Percentiles rank a stretch among this genome's conserved stretches.
phyloP scores from a whole-genome alignment of 2,329 filamentous ascomycete species.

The Aspergillus sojae region DNA sequence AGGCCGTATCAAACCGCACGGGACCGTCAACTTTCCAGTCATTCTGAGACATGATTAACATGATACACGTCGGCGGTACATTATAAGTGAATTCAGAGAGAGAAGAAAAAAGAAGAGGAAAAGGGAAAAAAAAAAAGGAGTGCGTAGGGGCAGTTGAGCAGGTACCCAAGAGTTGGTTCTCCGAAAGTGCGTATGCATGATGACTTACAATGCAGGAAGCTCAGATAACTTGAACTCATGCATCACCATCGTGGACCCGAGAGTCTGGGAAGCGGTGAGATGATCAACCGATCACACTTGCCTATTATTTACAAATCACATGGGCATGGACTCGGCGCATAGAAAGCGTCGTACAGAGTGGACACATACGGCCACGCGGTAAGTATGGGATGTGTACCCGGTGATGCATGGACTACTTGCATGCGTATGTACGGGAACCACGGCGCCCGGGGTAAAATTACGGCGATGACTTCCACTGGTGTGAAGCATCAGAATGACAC shows the following conservation, averaged over 20 bases:
- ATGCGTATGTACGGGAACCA: constrained; percentile 2
- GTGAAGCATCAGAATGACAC: background rate
- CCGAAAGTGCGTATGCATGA: constrained; percentile 2
- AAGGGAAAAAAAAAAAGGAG: background rate
- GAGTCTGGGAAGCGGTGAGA: constrained; percentile 23
- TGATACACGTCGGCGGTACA: background rate
- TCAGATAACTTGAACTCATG: background rate
- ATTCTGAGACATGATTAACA: background rate
- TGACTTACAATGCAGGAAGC: constrained; percentile 6
- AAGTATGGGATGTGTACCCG: constrained; percentile 3
- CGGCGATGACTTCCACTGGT: background rate
- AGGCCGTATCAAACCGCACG: background rate
- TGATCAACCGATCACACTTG: constrained; percentile 14
- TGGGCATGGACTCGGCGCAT: background rate
- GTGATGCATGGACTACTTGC: constrained; percentile 2
- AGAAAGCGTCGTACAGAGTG: background rate
- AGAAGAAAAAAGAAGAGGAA: background rate
- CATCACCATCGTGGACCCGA: constrained; percentile 18
- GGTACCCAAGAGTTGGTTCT: background rate
- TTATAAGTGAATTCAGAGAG: background rate
- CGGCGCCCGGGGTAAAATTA: background rate
- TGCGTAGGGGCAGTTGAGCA: background rate
- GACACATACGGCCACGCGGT: background rate
- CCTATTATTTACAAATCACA: constrained; percentile 10
- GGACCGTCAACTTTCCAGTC: background rate